Evolutionary conservation across 2,329 filamentous ascomycete species (phyloP).

Genomic region (Pyricularia sp.): DNA sequence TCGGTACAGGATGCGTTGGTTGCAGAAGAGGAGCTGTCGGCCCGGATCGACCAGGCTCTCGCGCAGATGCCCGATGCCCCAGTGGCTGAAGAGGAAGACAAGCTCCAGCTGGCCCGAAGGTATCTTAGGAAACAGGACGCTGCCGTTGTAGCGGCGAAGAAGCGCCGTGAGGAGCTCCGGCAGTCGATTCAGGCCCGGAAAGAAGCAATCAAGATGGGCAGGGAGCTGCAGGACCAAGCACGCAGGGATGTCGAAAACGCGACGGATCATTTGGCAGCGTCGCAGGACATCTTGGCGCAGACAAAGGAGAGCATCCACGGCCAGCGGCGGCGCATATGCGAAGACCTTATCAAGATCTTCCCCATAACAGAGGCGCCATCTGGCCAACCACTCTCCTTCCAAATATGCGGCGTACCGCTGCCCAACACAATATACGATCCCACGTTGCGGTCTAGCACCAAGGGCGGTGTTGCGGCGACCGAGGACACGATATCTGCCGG

Average conservation of each 20-base stretch:
- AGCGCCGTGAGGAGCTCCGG: constrained; percentile 57
- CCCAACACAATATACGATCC: constrained; percentile 72
- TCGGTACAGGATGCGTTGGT: constrained; percentile 84
- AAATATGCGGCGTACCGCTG: constrained; percentile 67
- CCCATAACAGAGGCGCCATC: constrained; percentile 58
- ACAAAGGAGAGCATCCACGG: constrained; percentile 62
- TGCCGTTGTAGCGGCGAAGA: constrained; percentile 50
- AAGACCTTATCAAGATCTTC: constrained; percentile 72
- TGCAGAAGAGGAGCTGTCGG: constrained; percentile 62
- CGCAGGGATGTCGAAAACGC: constrained; percentile 54
- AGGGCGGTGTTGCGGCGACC: constrained; percentile 20
- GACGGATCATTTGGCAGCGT: constrained; percentile 46
- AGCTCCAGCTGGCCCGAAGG: constrained; percentile 34
- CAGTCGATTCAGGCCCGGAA: constrained; percentile 56
- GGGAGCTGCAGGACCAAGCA: constrained; percentile 46
- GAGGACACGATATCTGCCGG: constrained; percentile 72
- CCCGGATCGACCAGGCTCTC: constrained; percentile 63
- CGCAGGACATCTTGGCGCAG: constrained; percentile 42
- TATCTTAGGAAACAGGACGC: constrained; percentile 57
- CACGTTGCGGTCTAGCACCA: constrained; percentile 17
- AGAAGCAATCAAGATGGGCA: constrained; percentile 57
- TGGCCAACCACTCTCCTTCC: constrained; percentile 63
- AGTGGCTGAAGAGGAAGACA: constrained; percentile 31
- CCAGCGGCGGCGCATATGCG: constrained; percentile 82
- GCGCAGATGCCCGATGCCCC: constrained; percentile 19